Percentiles rank a stretch among this genome's conserved stretches.
These are phyloP conservation scores for Clonostachys sp. DNA, from an alignment of 2,329 filamentous ascomycete genomes.

Conservation along the genomic window DNA sequence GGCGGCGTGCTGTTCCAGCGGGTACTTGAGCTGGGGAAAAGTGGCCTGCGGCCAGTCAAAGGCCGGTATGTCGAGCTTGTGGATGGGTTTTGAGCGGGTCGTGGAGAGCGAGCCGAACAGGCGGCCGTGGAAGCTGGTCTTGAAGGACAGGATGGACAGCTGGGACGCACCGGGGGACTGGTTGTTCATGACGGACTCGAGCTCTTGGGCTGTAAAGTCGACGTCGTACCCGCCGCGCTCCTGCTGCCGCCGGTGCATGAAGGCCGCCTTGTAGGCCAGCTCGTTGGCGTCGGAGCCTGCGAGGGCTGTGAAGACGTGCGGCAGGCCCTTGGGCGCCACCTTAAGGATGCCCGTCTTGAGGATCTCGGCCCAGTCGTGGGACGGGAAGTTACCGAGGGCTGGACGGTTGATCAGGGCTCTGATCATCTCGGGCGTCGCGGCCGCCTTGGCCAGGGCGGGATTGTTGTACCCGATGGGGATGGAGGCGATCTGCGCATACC, in stretches of 20 bases:
- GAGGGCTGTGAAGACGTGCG: slow-evolving; percentile 78
- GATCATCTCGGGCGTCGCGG: slow-evolving; percentile 66
- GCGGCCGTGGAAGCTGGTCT: slow-evolving; percentile 74
- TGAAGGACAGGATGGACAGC: slow-evolving; percentile 76
- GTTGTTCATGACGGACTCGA: slow-evolving; percentile 66
- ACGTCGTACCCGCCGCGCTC: slow-evolving; percentile 61
- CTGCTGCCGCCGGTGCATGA: slow-evolving; percentile 73
- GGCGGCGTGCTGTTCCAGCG: slow-evolving; percentile 62
- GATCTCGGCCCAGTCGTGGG: slow-evolving; percentile 68
- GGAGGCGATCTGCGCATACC: slow-evolving; percentile 75
- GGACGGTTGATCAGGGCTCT: slow-evolving; percentile 73
- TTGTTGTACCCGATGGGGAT: slow-evolving; percentile 85
- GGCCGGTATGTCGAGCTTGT: slow-evolving; percentile 84
- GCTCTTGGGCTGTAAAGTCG: slow-evolving; percentile 68
- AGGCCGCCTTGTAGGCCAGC: slow-evolving; percentile 80
- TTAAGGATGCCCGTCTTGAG: slow-evolving; percentile 67
- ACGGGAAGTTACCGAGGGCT: slow-evolving; percentile 76
- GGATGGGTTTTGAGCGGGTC: slow-evolving; percentile 77
- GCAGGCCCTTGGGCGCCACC: slow-evolving; percentile 66
- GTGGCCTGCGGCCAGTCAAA: slow-evolving; percentile 85
- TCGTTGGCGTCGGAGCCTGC: slow-evolving; percentile 81
- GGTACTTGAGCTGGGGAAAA: slow-evolving; percentile 75
- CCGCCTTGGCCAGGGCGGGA: slow-evolving; percentile 58
- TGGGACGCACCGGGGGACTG: slow-evolving; percentile 67
- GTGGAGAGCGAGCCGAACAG: slow-evolving; percentile 75